Evolutionary conservation across 2,329 filamentous ascomycete species (phyloP), one percentile per base, ranked within the genome.

Genomic region (Aspergillus chevalieri): DNA sequence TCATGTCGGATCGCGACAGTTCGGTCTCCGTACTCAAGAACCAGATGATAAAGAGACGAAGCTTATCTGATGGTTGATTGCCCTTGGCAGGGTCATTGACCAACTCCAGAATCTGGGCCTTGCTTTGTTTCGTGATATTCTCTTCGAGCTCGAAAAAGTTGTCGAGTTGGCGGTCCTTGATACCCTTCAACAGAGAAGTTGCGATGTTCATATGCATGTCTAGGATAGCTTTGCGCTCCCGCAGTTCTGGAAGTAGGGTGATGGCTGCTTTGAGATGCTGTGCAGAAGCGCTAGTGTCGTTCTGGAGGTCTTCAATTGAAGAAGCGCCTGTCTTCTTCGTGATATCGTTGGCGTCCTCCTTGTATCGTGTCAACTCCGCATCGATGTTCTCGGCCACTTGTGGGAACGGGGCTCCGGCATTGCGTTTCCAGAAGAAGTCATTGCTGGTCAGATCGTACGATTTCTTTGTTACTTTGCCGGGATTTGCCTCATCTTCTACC

Each of bases 151-250:
- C 89, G 74, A 94, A 98, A 71, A 88, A 98, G 66, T 93, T 93
- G 66, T 98, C 93, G 5, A 98, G 77, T 68, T 97, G 91, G 14
- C 93, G 84, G 59, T 95, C 89, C 66, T 97, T 96, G 69, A 97
- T 95, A 1, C 90, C 91, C 60, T 84, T 82, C 49, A 86, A 70
- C 8, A 86, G 67, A 1, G 89, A 88, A 1, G 91, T 92, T 3
- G 94, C 78, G 51, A 97, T 95, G 66, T 95, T 96, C 93, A 98
- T 98, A 68, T 98, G 93, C 87, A 96, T 97, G 65, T 96, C 93
- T 4, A 98, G 80, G 17, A 86, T 81, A n/a, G 85, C 84, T 67
- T 98, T 98, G 51, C 93, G 84, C 69, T 97, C 93, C 55, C 90
- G 80, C 57, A 98, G 78, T 68, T 97, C 92, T 0, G 93, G 94